Evolutionary conservation across 2,329 filamentous ascomycete species (phyloP).

Genomic region (Orbilia ellipsospora): DNA sequence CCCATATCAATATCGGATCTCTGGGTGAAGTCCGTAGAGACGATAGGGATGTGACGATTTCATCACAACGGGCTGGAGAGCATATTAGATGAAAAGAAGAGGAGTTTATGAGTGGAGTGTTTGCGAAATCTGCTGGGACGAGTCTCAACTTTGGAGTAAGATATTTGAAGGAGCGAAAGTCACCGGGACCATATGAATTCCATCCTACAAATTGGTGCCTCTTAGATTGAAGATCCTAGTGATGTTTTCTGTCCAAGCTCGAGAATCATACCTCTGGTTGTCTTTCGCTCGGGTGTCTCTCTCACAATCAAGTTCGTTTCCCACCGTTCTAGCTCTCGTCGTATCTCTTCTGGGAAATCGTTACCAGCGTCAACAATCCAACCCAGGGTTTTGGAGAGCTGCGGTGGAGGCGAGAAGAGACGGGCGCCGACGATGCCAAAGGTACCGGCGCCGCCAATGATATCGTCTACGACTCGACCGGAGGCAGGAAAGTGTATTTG

Average conservation of each 20-base stretch:
- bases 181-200: slow-evolving; percentile 50
- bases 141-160: slow-evolving; percentile 85
- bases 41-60: slow-evolving; percentile 52
- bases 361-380: slow-evolving; percentile 92
- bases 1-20: slow-evolving; percentile 81
- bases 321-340: slow-evolving; percentile 76
- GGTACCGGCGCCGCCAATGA: slow-evolving; percentile 88
- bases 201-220: slow-evolving; percentile 64
- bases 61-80: slow-evolving; percentile 53
- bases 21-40: slow-evolving; percentile 15
- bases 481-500: slow-evolving; percentile 81
- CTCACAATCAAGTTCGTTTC: slow-evolving; percentile 78
- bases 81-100: slow-evolving; percentile 66
- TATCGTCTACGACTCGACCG: slow-evolving; percentile 74
- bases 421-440: slow-evolving; percentile 85
- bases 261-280: slow-evolving; percentile 74
- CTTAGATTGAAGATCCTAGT: neutral
- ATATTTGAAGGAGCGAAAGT: slow-evolving; percentile 79
- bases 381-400: slow-evolving; percentile 74
- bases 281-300: slow-evolving; percentile 74
- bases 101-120: slow-evolving; percentile 74
- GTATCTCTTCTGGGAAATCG: slow-evolving; percentile 80
- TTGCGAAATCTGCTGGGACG: slow-evolving; percentile 76
- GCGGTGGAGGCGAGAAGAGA: slow-evolving; percentile 78
- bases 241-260: neutral